These are phyloP conservation scores for Litsea cubeba DNA, from an alignment of 164 flowering plant species.

Conservation along the genomic window DNA sequence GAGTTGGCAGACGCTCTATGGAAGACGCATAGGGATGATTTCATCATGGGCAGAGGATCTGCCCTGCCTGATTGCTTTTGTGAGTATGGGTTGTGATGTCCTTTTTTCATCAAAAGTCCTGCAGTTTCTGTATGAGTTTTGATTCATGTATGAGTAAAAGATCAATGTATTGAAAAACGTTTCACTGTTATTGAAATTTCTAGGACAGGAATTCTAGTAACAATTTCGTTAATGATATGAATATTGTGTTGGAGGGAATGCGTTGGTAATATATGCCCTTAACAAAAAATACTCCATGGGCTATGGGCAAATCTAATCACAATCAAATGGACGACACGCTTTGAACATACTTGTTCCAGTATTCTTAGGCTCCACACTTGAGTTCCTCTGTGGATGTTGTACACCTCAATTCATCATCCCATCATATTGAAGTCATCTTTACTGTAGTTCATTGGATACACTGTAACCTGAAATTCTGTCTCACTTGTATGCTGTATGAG, in stretches of 20 bases:
- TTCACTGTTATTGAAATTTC: not conserved
- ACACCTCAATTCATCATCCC: no score
- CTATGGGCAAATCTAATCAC: no score
- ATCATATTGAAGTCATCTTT: no score
- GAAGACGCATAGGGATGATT: constrained; percentile 71
- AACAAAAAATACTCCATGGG: no score
- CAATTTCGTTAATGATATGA: not conserved
- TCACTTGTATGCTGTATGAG: no score
- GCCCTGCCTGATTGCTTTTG: constrained; percentile 96
- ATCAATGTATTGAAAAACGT: not conserved
- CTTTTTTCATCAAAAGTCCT: not conserved
- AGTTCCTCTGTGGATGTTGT: no score
- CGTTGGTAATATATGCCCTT: no score
- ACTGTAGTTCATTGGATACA: no score
- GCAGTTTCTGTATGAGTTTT: not conserved
- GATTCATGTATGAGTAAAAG: not conserved
- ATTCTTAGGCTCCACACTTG: no score
- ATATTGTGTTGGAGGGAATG: not conserved
- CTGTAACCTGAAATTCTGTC: no score
- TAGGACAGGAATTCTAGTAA: not conserved
- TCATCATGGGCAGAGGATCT: constrained; percentile 69
- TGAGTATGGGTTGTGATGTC: constrained; percentile 56
- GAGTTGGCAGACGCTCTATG: constrained; percentile 59
- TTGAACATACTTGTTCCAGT: no score
- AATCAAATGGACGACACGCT: no score